These are phyloP conservation scores for Amanita thiersii DNA, from an alignment of 768 basidiomycete genomes.

Conservation along the genomic window DNA sequence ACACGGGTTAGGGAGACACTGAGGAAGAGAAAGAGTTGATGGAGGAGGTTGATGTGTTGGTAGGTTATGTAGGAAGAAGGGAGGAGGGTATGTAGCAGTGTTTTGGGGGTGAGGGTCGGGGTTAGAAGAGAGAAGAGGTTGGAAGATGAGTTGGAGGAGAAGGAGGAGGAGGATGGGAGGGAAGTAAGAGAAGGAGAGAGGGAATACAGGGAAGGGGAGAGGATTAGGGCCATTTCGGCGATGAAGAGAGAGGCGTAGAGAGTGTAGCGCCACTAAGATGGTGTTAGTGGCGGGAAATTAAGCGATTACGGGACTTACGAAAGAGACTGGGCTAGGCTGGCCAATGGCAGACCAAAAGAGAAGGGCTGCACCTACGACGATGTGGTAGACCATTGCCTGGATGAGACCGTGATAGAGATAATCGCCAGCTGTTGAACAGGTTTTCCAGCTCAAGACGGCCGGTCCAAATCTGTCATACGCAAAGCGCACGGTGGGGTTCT, in stretches of 20 bases:
- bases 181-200: slow-evolving; percentile 30
- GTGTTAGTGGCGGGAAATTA: background rate
- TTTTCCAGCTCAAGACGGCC: slow-evolving; percentile 56
- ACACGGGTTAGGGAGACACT: slow-evolving; percentile 68
- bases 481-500: slow-evolving; percentile 69
- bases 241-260: slow-evolving; percentile 56
- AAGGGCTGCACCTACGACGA: slow-evolving; percentile 48
- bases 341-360: slow-evolving; percentile 59
- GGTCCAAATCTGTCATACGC: slow-evolving; percentile 88
- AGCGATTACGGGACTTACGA: slow-evolving; percentile 39
- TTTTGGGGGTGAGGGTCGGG: slow-evolving; percentile 10
- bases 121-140: slow-evolving; percentile 19
- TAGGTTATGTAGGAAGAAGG: slow-evolving; percentile 62
- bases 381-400: slow-evolving; percentile 57
- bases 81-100: slow-evolving; percentile 31
- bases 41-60: slow-evolving; percentile 73
- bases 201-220: slow-evolving; percentile 45
- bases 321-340: slow-evolving; percentile 49
- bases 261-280: slow-evolving; percentile 67
- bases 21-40: slow-evolving; percentile 68
- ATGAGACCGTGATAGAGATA: slow-evolving; percentile 61
- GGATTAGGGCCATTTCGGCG: slow-evolving; percentile 56
- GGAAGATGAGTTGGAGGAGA: slow-evolving; percentile 9
- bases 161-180: slow-evolving; percentile 10
- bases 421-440: slow-evolving; percentile 59